Conservation (phyloP, 805 yeast species). For the Pichia deserticola region DNA sequence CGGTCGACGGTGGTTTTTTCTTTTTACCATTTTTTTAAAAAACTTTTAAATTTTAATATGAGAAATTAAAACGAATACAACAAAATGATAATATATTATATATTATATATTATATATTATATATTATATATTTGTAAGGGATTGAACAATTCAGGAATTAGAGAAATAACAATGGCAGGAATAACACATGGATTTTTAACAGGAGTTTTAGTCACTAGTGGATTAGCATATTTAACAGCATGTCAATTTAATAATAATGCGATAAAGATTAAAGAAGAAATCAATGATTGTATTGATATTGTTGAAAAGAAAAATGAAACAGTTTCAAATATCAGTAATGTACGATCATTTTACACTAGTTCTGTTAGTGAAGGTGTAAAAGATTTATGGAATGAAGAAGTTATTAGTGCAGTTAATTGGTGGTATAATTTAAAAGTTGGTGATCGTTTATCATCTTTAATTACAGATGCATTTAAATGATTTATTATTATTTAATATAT, state of each 20-base stretch:
- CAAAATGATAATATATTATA: too few relatives aligned
- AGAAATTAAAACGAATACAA: too few relatives aligned
- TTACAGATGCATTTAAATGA: conserved; percentile 6
- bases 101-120: too few relatives aligned
- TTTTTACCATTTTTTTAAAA: too few relatives aligned
- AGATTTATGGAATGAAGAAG: conserved; percentile 76
- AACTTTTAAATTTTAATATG: too few relatives aligned
- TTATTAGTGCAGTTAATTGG: conserved; percentile 57
- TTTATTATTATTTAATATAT: background rate
- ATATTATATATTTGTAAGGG: too few relatives aligned
- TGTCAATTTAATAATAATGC: conserved; percentile 45
- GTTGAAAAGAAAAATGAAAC: conserved; percentile 48
- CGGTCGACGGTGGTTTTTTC: too few relatives aligned
- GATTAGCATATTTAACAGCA: conserved; percentile 55
- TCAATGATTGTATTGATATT: conserved; percentile 41
- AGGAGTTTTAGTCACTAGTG: conserved; percentile 56
- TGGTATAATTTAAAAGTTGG: conserved; percentile 35
- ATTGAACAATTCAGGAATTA: too few relatives aligned
- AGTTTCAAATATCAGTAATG: conserved; percentile 38
- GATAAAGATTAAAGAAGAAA: conserved; percentile 36
- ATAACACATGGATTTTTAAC: conserved; percentile 50
- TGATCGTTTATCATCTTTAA: conserved; percentile 6
- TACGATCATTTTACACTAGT: conserved; percentile 39
- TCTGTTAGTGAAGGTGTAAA: conserved; percentile 52
- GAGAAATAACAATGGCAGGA: conserved; percentile 30